These are phyloP conservation scores for Megacollybia marginata DNA, from an alignment of 768 basidiomycete genomes.

Conservation along the genomic window DNA sequence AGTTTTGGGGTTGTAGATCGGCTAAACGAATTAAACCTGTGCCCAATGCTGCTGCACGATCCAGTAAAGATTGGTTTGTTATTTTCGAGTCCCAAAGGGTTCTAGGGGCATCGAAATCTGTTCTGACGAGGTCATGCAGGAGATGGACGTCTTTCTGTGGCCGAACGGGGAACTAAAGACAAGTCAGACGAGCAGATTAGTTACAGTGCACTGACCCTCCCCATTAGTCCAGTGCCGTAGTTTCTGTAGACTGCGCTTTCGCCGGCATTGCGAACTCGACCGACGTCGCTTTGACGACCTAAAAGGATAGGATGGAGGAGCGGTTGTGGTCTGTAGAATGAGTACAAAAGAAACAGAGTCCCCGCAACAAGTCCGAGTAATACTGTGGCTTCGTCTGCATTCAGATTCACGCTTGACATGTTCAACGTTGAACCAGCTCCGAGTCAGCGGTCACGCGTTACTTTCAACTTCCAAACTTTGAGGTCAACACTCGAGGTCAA, in stretches of 20 bases:
- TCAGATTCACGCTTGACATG: constrained; percentile 42
- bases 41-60: constrained; percentile 66
- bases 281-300: constrained; percentile 87
- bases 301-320: constrained; percentile 92
- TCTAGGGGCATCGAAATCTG: constrained; percentile 58
- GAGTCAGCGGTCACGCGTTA: no score
- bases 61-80: constrained; percentile 58
- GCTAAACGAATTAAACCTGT: constrained; percentile 59
- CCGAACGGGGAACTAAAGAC: constrained; percentile 57
- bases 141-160: constrained; percentile 68
- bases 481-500: no score
- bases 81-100: constrained; percentile 81
- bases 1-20: constrained; percentile 47
- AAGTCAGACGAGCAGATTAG: constrained; percentile 7
- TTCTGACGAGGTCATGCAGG: constrained; percentile 57
- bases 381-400: constrained; percentile 75
- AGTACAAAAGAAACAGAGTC: constrained; percentile 70
- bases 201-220: constrained; percentile 45
- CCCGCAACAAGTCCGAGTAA: constrained; percentile 69
- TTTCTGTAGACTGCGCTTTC: constrained; percentile 89
- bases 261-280: constrained; percentile 67
- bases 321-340: constrained; percentile 73
- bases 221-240: constrained; percentile 81
- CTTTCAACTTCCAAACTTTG: no score
- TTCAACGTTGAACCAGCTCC: no score